These are phyloP conservation scores for Emmonsiellopsis sp. DNA, from an alignment of 2,329 filamentous ascomycete genomes.

Conservation along the genomic window DNA sequence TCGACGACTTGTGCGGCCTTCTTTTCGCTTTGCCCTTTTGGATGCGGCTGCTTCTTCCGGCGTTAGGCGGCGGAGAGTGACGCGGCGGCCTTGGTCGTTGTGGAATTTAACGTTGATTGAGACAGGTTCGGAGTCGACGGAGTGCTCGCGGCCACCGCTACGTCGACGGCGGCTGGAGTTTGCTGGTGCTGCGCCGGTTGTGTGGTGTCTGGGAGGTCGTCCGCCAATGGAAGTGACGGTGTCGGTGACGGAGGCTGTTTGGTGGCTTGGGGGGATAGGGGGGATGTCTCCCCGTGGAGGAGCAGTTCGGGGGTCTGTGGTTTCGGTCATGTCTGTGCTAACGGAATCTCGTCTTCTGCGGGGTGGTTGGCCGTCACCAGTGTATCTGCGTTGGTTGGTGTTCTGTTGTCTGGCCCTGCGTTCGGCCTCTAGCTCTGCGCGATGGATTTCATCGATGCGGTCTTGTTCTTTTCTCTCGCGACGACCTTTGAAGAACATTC, in stretches of 20 bases:
- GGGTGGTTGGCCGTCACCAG: conserved; percentile 7
- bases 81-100: conserved; percentile 48
- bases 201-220: conserved; percentile 11
- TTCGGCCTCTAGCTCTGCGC: conserved; percentile 43
- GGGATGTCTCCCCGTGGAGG: conserved; percentile 26
- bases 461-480: conserved; percentile 44
- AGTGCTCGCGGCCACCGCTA: conserved; percentile 30
- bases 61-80: conserved; percentile 52
- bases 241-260: conserved; percentile 26
- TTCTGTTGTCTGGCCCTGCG: conserved; percentile 35
- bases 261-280: conserved; percentile 31
- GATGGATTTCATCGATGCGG: conserved; percentile 28
- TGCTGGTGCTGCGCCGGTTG: conserved; percentile 21
- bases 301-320: conserved; percentile 21
- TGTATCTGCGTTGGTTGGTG: conserved; percentile 51
- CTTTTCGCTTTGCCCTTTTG: conserved; percentile 44
- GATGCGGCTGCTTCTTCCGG: conserved; percentile 54
- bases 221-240: conserved; percentile 18
- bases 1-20: conserved; percentile 33
- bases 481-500: conserved; percentile 50
- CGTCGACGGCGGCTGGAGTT: conserved; percentile 22
- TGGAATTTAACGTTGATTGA: conserved; percentile 58
- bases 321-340: conserved; percentile 25
- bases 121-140: conserved; percentile 48
- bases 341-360: conserved; percentile 9